Conservation (phyloP, 1,284 basidiomycete species). For the Cryptococcus sp. region DNA sequence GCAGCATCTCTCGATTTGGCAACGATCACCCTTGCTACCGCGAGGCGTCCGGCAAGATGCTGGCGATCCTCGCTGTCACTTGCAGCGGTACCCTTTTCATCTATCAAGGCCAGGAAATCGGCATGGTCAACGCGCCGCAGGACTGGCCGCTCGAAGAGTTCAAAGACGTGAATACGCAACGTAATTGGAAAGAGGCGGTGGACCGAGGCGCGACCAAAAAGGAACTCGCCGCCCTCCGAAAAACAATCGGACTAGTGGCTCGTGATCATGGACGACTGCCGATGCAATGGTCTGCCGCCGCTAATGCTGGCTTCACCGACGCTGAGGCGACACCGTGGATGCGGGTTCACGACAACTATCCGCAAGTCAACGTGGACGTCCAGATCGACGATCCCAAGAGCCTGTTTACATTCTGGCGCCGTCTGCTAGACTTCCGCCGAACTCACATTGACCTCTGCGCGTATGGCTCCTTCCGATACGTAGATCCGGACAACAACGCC, state of each 20-base stretch:
- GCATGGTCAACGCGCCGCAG: conserved; percentile 67
- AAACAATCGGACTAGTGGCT: conserved; percentile 63
- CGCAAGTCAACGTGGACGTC: conserved; percentile 61
- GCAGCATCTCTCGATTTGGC: conserved; percentile 67
- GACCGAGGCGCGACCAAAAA: conserved; percentile 54
- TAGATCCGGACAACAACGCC: too few relatives aligned
- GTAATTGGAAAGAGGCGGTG: conserved; percentile 27
- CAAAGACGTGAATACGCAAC: conserved; percentile 57
- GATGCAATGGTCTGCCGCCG: conserved; percentile 62
- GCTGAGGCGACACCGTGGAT: conserved; percentile 65
- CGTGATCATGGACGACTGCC: conserved; percentile 65
- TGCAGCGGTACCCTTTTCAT: conserved; percentile 69
- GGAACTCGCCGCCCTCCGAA: conserved; percentile 63
- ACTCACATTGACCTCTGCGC: too few relatives aligned
- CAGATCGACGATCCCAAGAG: conserved; percentile 49
- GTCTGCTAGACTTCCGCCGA: conserved; percentile 44
- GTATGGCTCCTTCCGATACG: too few relatives aligned
- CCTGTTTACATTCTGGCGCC: conserved; percentile 41
- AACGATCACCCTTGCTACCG: conserved; percentile 64
- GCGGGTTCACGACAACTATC: conserved; percentile 70
- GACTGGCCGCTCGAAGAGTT: conserved; percentile 70
- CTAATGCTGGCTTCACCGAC: conserved; percentile 67
- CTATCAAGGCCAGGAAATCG: conserved; percentile 70
- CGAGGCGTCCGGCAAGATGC: conserved; percentile 63
- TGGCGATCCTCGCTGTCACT: conserved; percentile 64